Evolutionary conservation across 2,329 filamentous ascomycete genomes (phyloP).

Genomic region (Truncatella angustata): DNA sequence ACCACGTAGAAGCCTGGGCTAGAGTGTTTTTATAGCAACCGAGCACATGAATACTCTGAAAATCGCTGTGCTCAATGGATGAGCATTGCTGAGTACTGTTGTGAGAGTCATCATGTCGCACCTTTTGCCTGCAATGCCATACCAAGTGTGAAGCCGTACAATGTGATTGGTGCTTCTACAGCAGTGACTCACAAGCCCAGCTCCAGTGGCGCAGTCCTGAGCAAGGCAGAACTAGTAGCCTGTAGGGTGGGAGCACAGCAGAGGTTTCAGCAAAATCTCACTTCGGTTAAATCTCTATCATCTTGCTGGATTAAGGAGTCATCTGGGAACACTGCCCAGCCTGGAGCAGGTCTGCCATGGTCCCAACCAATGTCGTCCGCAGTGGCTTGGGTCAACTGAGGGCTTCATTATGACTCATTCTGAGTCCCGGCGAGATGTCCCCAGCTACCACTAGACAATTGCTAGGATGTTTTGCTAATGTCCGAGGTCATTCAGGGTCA

Average conservation of each 20-base stretch:
- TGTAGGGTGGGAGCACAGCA: background rate
- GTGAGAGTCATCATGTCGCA: background rate
- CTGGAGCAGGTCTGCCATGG: too few species aligned
- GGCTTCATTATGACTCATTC: too few species aligned
- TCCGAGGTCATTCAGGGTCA: too few species aligned
- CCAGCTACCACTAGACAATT: too few species aligned
- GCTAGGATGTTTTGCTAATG: too few species aligned
- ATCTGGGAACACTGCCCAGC: background rate
- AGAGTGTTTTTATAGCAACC: too few species aligned
- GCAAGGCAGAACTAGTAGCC: background rate
- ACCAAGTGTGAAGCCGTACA: background rate
- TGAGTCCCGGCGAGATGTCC: too few species aligned
- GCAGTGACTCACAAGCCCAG: constrained; percentile 1
- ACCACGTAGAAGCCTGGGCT: too few species aligned
- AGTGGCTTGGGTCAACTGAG: too few species aligned
- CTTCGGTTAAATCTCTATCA: background rate
- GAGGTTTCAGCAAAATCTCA: background rate
- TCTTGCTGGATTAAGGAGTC: background rate
- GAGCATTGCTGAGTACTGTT: background rate
- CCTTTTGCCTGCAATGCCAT: background rate
- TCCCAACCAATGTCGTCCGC: too few species aligned
- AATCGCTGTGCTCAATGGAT: too few species aligned
- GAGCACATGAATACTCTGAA: too few species aligned
- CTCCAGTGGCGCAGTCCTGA: background rate
- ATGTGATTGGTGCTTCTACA: background rate